Conservation (phyloP, 2,329 filamentous ascomycete species). For the Cytospora piceae region DNA sequence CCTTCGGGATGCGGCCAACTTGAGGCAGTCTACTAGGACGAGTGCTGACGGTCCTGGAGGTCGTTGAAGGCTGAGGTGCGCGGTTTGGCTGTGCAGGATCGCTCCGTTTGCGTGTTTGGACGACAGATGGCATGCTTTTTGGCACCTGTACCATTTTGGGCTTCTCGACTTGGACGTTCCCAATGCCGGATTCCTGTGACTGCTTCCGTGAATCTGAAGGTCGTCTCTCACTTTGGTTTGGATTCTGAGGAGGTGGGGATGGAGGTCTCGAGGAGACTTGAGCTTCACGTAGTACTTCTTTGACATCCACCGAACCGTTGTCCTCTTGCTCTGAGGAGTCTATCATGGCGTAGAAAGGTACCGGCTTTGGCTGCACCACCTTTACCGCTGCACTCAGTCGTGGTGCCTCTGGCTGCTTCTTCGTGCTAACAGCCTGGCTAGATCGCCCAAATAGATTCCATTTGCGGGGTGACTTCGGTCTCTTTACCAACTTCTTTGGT, state of each 20-base stretch:
- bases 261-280: constrained; percentile 41
- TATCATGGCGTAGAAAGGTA: constrained; percentile 66
- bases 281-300: constrained; percentile 56
- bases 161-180: not conserved
- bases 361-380: constrained; percentile 52
- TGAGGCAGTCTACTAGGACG: constrained; percentile 72
- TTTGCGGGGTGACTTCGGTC: constrained; percentile 58
- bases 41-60: constrained; percentile 28
- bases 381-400: constrained; percentile 54
- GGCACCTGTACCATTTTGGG: constrained; percentile 1
- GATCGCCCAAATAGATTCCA: constrained; percentile 68
- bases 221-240: not conserved
- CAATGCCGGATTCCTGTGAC: not conserved
- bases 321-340: constrained; percentile 60
- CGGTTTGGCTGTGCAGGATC: constrained; percentile 11
- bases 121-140: constrained; percentile 11
- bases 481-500: constrained; percentile 61
- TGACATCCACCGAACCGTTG: constrained; percentile 44
- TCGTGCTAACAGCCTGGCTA: constrained; percentile 43
- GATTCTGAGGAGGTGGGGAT: constrained; percentile 24
- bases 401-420: constrained; percentile 44
- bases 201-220: constrained; percentile 8
- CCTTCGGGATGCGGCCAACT: constrained; percentile 83
- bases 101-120: constrained; percentile 13
- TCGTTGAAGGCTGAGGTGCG: constrained; percentile 4